Percentiles rank a stretch among this genome's conserved stretches.
Conservation (phyloP, 2,329 filamentous ascomycete genomes). For the Aspergillus amoenus region DNA sequence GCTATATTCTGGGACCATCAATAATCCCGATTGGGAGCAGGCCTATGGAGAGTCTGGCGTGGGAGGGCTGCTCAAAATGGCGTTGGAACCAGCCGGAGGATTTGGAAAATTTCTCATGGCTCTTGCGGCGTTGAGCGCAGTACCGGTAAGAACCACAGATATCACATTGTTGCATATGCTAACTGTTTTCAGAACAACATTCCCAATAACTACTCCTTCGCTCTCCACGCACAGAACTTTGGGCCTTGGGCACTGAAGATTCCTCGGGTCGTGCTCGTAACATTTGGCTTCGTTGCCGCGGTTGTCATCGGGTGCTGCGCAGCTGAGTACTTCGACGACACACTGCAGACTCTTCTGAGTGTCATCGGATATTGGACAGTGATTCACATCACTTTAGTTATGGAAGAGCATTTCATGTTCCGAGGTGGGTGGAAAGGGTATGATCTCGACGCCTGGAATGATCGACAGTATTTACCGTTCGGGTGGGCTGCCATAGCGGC, state of each 20-base stretch:
- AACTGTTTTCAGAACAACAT: constrained; percentile 31
- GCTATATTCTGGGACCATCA: constrained; percentile 31
- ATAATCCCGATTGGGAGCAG: constrained; percentile 25
- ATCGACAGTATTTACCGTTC: constrained; percentile 28
- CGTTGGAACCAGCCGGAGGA: constrained; percentile 31
- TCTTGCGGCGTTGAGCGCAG: constrained; percentile 32
- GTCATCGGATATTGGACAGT: constrained; percentile 53
- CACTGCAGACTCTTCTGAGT: constrained; percentile 49
- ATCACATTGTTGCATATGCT: not conserved
- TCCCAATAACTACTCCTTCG: constrained; percentile 40
- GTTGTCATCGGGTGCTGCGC: constrained; percentile 36
- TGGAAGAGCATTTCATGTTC: constrained; percentile 37
- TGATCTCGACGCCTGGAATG: constrained; percentile 35
- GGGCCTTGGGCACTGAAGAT: constrained; percentile 34
- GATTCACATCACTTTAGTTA: constrained; percentile 35
- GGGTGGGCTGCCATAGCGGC: constrained; percentile 35
- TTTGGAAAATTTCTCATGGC: constrained; percentile 38
- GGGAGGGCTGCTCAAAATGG: constrained; percentile 33
- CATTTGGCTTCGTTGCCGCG: constrained; percentile 33
- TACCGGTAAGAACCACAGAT: constrained; percentile 24
- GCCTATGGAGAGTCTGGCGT: constrained; percentile 28
- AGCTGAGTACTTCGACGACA: constrained; percentile 29
- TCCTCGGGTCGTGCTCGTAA: constrained; percentile 33
- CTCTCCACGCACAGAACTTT: constrained; percentile 36
- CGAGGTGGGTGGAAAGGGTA: constrained; percentile 33